phyloP scores from a whole-genome alignment of 805 yeast genomes.

The Nakazawaea pomicola region DNA sequence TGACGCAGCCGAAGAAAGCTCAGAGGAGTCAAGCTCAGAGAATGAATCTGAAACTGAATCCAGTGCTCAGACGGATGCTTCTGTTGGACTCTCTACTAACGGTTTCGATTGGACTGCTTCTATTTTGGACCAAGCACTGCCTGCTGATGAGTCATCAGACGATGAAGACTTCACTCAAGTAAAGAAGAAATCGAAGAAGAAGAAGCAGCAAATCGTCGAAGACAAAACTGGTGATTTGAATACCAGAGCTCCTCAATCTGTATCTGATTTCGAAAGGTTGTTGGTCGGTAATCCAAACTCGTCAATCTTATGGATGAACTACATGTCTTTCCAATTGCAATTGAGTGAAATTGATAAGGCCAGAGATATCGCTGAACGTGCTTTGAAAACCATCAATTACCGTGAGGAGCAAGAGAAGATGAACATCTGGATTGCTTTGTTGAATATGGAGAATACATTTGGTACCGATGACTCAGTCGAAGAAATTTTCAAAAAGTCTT shows the following conservation, averaged over 20 bases:
- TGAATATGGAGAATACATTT: conserved; percentile 90
- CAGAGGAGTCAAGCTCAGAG: conserved; percentile 24
- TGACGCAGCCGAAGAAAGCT: conserved; percentile 16
- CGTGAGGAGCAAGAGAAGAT: conserved; percentile 91
- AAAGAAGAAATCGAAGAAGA: conserved; percentile 34
- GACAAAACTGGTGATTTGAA: conserved; percentile 84
- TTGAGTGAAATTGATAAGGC: conserved; percentile 93
- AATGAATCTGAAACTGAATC: conserved; percentile 24
- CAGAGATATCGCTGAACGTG: conserved; percentile 88
- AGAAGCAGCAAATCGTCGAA: conserved; percentile 39
- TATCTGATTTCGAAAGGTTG: conserved; percentile 85
- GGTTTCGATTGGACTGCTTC: conserved; percentile 97
- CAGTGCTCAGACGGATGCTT: conserved; percentile 25
- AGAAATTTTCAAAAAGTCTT: conserved; percentile 74
- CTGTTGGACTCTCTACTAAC: conserved; percentile 67
- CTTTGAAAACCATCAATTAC: conserved; percentile 81
- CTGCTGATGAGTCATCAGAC: conserved; percentile 47
- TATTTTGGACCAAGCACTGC: conserved; percentile 74
- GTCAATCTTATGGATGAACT: conserved; percentile 94
- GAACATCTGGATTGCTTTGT: conserved; percentile 93
- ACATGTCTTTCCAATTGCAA: conserved; percentile 96
- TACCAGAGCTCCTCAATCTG: conserved; percentile 87
- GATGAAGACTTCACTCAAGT: conserved; percentile 36
- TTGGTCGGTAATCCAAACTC: conserved; percentile 91
- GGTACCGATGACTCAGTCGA: conserved; percentile 83